These are phyloP conservation scores for Pterocarpus santalinus DNA, from an alignment of 306 rosid species.

Conservation along the genomic window DNA sequence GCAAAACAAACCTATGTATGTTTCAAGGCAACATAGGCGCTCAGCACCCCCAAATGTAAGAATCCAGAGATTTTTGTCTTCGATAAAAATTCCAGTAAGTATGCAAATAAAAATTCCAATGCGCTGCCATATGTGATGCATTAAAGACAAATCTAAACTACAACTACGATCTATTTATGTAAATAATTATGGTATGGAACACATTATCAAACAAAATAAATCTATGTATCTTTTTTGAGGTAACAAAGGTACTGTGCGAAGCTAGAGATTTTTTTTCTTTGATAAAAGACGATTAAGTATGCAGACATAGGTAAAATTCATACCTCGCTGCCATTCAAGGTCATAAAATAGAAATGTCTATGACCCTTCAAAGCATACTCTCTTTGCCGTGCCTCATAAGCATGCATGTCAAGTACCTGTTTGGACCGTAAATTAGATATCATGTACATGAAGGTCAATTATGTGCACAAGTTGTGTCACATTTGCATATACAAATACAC, in stretches of 20 bases:
- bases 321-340: constrained; percentile 96
- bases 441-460: constrained; percentile 30
- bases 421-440: constrained; percentile 43
- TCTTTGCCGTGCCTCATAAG: constrained; percentile 92
- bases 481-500: constrained; percentile 21
- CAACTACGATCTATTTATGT: background rate
- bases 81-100: no score
- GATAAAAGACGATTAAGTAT: constrained; percentile 4
- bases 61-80: no score
- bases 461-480: constrained; percentile 21
- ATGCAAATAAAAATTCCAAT: background rate
- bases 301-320: constrained; percentile 38
- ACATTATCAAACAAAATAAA: constrained; percentile 28
- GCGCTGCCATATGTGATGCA: background rate
- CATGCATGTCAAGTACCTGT: constrained; percentile 90
- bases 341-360: constrained; percentile 99
- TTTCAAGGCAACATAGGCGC: no score
- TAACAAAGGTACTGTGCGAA: background rate
- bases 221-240: background rate
- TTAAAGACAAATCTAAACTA: background rate
- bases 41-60: no score
- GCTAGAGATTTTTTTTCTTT: constrained; percentile 7
- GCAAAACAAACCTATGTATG: no score
- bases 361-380: constrained; percentile 95
- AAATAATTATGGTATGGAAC: constrained; percentile 13